A percentile compares a stretch with the other conserved stretches of the same genome.
Evolutionary conservation across 2,329 filamentous ascomycete species (phyloP).

Genomic region (Cylindrodendrum hubeiense): DNA sequence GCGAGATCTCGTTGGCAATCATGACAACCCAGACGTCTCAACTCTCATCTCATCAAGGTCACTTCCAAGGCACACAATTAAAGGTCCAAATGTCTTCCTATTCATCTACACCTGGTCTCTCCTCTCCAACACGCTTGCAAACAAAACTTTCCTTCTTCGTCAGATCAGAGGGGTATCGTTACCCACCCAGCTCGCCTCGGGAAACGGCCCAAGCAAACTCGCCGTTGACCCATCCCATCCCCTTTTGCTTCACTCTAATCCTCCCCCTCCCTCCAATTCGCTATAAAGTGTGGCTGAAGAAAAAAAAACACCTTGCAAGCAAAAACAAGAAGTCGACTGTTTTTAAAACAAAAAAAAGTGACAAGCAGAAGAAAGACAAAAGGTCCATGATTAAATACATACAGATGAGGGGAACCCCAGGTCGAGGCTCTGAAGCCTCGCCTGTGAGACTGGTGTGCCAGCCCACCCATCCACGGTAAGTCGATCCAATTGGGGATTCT

Average conservation of each 20-base stretch:
- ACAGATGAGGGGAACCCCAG: constrained; percentile 30
- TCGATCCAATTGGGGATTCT: constrained; percentile 16
- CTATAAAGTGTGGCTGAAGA: constrained; percentile 1
- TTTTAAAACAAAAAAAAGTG: constrained; percentile 23
- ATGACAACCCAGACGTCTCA: background rate
- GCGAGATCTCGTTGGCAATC: background rate
- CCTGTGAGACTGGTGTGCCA: constrained; percentile 22
- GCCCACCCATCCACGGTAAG: constrained; percentile 30
- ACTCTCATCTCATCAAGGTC: background rate
- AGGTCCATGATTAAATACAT: constrained; percentile 45
- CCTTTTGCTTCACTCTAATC: constrained; percentile 19
- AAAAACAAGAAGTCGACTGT: constrained; percentile 14
- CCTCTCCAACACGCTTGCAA: constrained; percentile 33
- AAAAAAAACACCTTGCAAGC: constrained; percentile 27
- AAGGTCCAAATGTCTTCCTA: constrained; percentile 31
- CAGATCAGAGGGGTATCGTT: constrained; percentile 24
- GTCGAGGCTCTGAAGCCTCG: constrained; percentile 22
- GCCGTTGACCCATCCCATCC: constrained; percentile 8
- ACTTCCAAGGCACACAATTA: background rate
- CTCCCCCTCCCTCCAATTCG: constrained; percentile 6
- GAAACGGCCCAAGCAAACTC: constrained; percentile 3
- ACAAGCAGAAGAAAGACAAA: constrained; percentile 25
- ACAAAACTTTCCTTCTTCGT: constrained; percentile 31
- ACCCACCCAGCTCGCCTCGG: constrained; percentile 13
- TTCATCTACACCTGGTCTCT: constrained; percentile 37